These are phyloP conservation scores for Globisporangium mamillatum DNA, from an alignment of 352 stramenopile species.

Conservation along the genomic window DNA sequence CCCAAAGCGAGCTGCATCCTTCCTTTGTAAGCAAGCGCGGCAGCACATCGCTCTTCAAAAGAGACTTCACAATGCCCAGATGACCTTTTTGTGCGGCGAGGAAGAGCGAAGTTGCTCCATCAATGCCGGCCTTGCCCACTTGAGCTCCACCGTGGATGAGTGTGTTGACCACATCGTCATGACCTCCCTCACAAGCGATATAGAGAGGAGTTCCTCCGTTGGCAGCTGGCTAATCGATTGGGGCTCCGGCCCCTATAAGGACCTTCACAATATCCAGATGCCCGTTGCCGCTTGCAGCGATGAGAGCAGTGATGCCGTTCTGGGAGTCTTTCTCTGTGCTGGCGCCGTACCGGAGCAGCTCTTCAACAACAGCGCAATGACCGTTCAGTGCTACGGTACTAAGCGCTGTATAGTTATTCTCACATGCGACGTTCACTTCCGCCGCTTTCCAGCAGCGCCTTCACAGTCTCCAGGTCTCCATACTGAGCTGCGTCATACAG, in stretches of 20 bases:
- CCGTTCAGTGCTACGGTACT: neutral
- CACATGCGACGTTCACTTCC: neutral
- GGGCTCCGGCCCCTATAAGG: neutral
- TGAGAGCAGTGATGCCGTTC: neutral
- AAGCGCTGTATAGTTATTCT: neutral
- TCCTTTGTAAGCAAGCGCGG: neutral
- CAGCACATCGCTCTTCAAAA: neutral
- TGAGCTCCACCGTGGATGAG: neutral
- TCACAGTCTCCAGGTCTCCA: neutral
- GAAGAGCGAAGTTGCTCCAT: neutral
- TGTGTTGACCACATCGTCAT: neutral
- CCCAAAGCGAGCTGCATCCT: neutral
- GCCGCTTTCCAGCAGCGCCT: slow-evolving; percentile 37
- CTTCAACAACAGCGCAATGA: slow-evolving; percentile 1
- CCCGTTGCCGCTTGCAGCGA: neutral
- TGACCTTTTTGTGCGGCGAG: neutral
- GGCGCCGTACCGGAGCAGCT: neutral
- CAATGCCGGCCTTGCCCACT: neutral
- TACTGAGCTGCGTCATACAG: neutral
- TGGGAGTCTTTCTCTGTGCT: neutral
- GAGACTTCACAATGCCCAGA: no score
- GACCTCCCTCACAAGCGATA: neutral
- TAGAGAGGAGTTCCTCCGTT: neutral
- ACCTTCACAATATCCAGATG: neutral
- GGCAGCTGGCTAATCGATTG: neutral